A percentile compares a stretch with the other conserved stretches of the same genome.
Conservation (phyloP, 164 flowering plant species). For the Amborella trichopoda region DNA sequence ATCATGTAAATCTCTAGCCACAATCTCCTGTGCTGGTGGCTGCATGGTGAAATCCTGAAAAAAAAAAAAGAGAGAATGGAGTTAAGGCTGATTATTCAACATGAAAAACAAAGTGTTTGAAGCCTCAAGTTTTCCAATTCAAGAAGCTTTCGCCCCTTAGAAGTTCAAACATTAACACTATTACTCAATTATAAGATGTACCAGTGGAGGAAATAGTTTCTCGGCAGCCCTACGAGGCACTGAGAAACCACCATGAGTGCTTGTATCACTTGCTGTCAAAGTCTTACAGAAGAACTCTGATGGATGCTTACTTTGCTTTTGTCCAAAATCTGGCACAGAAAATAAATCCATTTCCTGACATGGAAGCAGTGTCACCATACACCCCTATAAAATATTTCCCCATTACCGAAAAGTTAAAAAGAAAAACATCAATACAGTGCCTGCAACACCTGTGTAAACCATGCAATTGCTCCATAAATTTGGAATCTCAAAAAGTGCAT, state of each 20-base stretch:
- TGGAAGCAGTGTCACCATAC: not conserved
- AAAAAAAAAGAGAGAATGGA: conserved; percentile 1
- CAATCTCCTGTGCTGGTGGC: conserved; percentile 94
- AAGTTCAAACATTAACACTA: not conserved
- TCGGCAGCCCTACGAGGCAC: conserved; percentile 99
- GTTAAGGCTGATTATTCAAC: not conserved
- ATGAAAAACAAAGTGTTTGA: not conserved
- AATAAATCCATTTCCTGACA: conserved; percentile 75
- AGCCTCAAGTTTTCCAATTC: not conserved
- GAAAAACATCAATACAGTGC: too few species aligned
- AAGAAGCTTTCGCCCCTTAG: not conserved
- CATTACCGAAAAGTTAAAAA: too few species aligned
- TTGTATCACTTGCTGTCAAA: conserved; percentile 96
- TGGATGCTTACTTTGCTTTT: conserved; percentile 72
- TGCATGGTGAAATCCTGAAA: conserved; percentile 84
- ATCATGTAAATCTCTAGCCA: conserved; percentile 89
- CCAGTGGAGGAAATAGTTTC: conserved; percentile 90
- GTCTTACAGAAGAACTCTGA: conserved; percentile 97
- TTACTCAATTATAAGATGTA: conserved; percentile 11
- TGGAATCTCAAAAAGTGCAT: too few species aligned
- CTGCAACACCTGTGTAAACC: too few species aligned
- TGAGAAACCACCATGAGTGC: conserved; percentile 99
- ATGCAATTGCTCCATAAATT: too few species aligned
- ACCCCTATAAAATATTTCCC: not conserved
- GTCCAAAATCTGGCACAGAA: conserved; percentile 64